A percentile compares a stretch with the other conserved stretches of the same genome.
Conservation (phyloP, 768 basidiomycete genomes). For the Russula lepida region DNA sequence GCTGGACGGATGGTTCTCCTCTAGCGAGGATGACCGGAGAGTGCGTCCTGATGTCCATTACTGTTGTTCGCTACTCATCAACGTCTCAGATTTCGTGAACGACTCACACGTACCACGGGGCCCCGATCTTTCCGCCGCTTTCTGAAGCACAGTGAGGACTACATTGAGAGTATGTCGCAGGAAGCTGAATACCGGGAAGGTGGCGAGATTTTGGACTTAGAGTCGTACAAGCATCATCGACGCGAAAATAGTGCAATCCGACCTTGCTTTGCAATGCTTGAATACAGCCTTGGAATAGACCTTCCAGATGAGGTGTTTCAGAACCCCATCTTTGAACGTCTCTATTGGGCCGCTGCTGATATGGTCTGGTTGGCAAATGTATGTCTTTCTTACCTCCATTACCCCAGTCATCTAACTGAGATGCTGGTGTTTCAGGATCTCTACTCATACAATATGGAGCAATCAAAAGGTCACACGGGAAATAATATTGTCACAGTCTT, state of each 20-base stretch:
- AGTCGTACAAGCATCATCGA: constrained; percentile 48
- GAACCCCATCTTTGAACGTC: constrained; percentile 44
- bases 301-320: constrained; percentile 55
- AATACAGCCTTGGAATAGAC: constrained; percentile 56
- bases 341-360: constrained; percentile 58
- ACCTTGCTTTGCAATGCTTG: constrained; percentile 57
- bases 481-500: constrained; percentile 47
- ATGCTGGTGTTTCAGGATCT: constrained; percentile 39
- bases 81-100: constrained; percentile 43
- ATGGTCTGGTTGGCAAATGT: constrained; percentile 70
- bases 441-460: constrained; percentile 71
- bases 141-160: constrained; percentile 44
- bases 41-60: constrained; percentile 30
- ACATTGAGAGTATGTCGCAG: constrained; percentile 48
- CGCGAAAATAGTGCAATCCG: constrained; percentile 65
- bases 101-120: constrained; percentile 40
- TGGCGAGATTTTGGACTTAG: constrained; percentile 46
- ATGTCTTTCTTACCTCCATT: constrained; percentile 22
- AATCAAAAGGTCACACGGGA: constrained; percentile 56
- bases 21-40: constrained; percentile 58
- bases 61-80: neutral
- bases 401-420: neutral
- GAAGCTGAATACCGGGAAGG: constrained; percentile 60
- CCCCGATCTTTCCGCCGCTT: constrained; percentile 45
- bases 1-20: constrained; percentile 50